Evolutionary conservation across 2,329 filamentous ascomycete species (phyloP), one percentile per base, ranked within the genome.

Genomic region (Monosporascus sp.): DNA sequence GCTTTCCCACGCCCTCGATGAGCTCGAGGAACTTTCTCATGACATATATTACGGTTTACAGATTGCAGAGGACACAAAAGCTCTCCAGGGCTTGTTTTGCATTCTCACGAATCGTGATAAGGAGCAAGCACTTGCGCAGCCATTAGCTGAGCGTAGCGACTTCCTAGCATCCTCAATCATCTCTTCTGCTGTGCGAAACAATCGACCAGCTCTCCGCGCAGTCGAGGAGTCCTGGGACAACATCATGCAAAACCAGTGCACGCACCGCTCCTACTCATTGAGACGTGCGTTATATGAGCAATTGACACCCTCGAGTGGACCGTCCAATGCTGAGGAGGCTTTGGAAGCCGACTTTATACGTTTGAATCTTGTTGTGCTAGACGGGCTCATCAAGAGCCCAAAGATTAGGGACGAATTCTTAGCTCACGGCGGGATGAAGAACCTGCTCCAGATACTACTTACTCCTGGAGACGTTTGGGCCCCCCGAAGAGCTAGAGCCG

Each of bases 31-130:
- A 7, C 71, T 87, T 27, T 80, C 84, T 0, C 84, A 88, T 66
- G 85, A 87, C 67, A 82, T 87, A 57, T 88, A 86, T 71, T 88
- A 87, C 66, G 85, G 85, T 9, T 72, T 84, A 19, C 81, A 85
- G 65, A 77, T 87, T 54, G 75, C 78, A 22, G 79, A 83, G 64
- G 79, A 85, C 58, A 63, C 72, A 3, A 75, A 77, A 2, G 78
- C 78, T 2, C 60, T 85, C 50, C 76, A 75, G 57, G 69, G 76
- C n/a, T 74, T 87, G 2, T 70, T 86, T 55, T 85, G 83, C 63
- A 71, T 85, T 38, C 77, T 84, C 68, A 69, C 68, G 27, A 58
- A 61, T n/a, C 53, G 61, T 20, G 63, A 66, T 19, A 53, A 60
- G 2, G 57, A 61, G 9, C 57, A 61, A 49, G 55, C 52, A 19